Percentiles rank a stretch among this genome's conserved stretches.
Evolutionary conservation across 257 asterid species (phyloP).

Genomic region (Cordia subcordata): DNA sequence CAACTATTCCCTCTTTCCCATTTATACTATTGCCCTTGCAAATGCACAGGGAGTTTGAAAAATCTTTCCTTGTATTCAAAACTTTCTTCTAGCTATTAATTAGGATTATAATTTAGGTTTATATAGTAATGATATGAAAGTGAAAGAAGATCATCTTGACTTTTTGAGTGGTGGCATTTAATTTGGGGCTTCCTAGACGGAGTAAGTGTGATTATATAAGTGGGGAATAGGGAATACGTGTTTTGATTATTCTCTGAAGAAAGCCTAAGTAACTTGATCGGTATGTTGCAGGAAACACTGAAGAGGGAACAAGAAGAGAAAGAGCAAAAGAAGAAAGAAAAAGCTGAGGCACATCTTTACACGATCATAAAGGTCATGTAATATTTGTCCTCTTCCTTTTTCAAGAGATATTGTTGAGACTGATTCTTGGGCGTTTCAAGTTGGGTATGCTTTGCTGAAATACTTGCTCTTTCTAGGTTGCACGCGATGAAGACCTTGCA

Average conservation of each 20-base stretch:
- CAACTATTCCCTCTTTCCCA: no score
- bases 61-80: no score
- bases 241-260: not conserved
- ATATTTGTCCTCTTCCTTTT: constrained; percentile 2
- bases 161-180: no score
- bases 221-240: no score
- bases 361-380: constrained; percentile 61
- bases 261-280: not conserved
- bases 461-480: constrained; percentile 36
- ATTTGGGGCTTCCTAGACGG: no score
- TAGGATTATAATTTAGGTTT: no score
- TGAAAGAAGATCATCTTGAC: no score
- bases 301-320: constrained; percentile 79
- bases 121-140: no score
- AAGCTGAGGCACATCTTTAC: constrained; percentile 82
- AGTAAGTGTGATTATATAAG: no score
- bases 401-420: constrained; percentile 1
- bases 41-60: no score
- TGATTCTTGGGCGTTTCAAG: constrained; percentile 6
- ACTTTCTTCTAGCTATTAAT: no score
- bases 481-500: constrained; percentile 44
- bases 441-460: constrained; percentile 4
- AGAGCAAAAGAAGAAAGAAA: constrained; percentile 70
- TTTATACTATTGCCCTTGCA: no score
- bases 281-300: constrained; percentile 46